phyloP scores from a whole-genome alignment of 2,329 filamentous ascomycete species.

The Phyllosticta citribraziliensis region DNA sequence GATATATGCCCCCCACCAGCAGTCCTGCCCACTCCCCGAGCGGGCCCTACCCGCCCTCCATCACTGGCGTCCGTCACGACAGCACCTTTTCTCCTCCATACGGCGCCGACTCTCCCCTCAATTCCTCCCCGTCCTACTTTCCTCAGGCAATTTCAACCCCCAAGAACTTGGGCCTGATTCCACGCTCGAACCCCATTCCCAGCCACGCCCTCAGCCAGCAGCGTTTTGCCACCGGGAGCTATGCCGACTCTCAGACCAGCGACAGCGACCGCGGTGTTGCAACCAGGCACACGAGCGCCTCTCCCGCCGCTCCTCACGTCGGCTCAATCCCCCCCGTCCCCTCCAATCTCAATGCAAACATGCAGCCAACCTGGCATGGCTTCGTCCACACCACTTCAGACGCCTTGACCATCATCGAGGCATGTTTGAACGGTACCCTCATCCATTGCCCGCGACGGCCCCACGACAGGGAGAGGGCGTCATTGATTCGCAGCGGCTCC shows the following conservation, averaged over 20 bases:
- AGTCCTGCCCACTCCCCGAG: slow-evolving; percentile 1
- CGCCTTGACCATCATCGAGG: slow-evolving; percentile 72
- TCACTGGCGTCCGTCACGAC: slow-evolving; percentile 1
- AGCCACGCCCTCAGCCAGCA: background rate
- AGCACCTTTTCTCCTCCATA: slow-evolving; percentile 3
- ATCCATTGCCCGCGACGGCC: slow-evolving; percentile 73
- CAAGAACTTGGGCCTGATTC: background rate
- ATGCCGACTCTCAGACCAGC: slow-evolving; percentile 4
- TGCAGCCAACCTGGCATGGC: slow-evolving; percentile 58
- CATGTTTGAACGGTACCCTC: slow-evolving; percentile 59
- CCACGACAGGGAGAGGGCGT: slow-evolving; percentile 70
- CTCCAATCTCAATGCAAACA: slow-evolving; percentile 19
- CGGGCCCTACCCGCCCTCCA: slow-evolving; percentile 1
- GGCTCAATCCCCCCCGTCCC: slow-evolving; percentile 4
- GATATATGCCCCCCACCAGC: slow-evolving; percentile 3
- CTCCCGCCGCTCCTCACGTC: slow-evolving; percentile 1
- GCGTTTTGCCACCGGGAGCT: slow-evolving; percentile 3
- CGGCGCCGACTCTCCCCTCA: slow-evolving; percentile 1
- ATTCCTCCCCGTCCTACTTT: slow-evolving; percentile 2
- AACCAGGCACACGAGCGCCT: slow-evolving; percentile 1
- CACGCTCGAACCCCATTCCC: background rate
- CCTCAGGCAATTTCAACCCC: background rate
- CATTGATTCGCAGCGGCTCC: slow-evolving; percentile 72
- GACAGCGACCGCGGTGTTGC: slow-evolving; percentile 1
- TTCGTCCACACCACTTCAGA: slow-evolving; percentile 62